phyloP scores from a whole-genome alignment of 441 rosid genomes.

The Adansonia rubrostipa region DNA sequence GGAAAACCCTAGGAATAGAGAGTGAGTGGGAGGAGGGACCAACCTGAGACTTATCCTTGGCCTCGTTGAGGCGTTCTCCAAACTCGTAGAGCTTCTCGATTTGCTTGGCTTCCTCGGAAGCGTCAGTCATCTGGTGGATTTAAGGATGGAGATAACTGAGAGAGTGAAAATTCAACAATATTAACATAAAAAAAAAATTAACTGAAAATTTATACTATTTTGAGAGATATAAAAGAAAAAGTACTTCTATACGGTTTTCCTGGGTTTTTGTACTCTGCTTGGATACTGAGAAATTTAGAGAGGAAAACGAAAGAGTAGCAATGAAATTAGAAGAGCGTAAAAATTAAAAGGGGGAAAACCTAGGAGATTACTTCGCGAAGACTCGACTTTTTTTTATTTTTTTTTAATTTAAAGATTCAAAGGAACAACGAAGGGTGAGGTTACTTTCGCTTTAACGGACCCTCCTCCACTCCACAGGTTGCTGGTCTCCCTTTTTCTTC shows the following conservation, averaged over 20 bases:
- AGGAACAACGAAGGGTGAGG: background rate
- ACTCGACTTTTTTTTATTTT: background rate
- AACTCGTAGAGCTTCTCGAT: slow-evolving; percentile 97
- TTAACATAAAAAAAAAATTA: background rate
- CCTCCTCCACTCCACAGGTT: background rate
- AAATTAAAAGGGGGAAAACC: no score
- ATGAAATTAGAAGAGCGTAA: background rate
- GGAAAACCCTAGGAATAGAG: slow-evolving; percentile 37
- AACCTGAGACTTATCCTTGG: slow-evolving; percentile 96
- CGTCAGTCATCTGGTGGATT: slow-evolving; percentile 54
- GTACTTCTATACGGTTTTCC: background rate
- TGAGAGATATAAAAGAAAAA: background rate
- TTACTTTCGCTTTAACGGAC: background rate
- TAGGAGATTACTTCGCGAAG: background rate
- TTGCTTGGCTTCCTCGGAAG: slow-evolving; percentile 67
- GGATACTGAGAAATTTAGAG: background rate
- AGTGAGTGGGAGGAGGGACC: background rate
- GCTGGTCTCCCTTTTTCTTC: background rate
- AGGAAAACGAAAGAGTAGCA: background rate
- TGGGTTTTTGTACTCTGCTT: background rate
- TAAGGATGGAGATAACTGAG: slow-evolving; percentile 28
- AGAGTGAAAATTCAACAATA: slow-evolving; percentile 26
- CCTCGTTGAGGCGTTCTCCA: slow-evolving; percentile 87
- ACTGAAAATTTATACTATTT: no score
- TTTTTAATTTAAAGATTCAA: background rate